Evolutionary conservation across 2,329 filamentous ascomycete genomes (phyloP).

Genomic region (Alternaria rosae): DNA sequence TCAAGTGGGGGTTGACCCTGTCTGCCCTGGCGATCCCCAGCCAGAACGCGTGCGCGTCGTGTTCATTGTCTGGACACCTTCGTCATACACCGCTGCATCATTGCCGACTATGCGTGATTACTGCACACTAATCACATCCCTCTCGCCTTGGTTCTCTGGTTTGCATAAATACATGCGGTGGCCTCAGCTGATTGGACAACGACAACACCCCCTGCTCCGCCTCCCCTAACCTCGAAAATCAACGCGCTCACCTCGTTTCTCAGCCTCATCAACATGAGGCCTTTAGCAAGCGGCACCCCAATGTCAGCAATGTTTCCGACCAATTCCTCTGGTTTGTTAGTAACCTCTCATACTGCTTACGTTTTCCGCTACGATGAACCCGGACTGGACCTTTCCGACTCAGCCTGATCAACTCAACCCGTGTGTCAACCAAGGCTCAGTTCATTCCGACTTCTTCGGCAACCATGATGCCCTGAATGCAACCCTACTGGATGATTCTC

Average conservation of each 20-base stretch:
- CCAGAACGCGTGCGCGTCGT: neutral
- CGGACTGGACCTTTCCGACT: no score
- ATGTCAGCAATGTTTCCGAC: no score
- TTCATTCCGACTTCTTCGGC: no score
- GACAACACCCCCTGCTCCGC: neutral
- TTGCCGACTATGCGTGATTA: neutral
- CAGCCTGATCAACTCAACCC: no score
- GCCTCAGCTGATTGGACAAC: neutral
- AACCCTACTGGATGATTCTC: no score
- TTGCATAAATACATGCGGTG: neutral
- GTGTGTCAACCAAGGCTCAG: no score
- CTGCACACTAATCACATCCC: neutral
- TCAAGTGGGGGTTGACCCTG: conserved; percentile 16
- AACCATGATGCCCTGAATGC: no score
- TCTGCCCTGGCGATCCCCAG: conserved; percentile 4
- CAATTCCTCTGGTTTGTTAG: no score
- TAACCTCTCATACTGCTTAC: no score
- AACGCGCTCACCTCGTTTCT: conserved; percentile 10
- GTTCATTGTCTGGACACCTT: neutral
- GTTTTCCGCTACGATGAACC: no score
- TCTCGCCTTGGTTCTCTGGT: neutral
- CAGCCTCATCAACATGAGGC: conserved; percentile 11
- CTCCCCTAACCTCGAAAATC: conserved; percentile 13
- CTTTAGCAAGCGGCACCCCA: no score
- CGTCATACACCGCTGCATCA: neutral